A percentile compares a stretch with the other conserved stretches of the same genome.
Conservation (phyloP, 345 rosid species). For the Camelina sativa region DNA sequence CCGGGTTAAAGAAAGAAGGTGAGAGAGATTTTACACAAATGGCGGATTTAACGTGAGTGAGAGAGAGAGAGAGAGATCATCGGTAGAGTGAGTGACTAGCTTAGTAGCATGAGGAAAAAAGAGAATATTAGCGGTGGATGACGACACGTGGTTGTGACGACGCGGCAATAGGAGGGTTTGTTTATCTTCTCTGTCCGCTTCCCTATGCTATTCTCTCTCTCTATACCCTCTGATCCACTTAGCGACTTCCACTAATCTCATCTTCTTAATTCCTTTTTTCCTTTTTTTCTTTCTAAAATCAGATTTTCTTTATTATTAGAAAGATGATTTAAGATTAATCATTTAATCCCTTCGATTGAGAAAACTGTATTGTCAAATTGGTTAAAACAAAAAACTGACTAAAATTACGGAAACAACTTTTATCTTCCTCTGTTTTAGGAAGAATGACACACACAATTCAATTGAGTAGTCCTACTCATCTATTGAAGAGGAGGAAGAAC, state of each 20-base stretch:
- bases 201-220: conserved; percentile 55
- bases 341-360: neutral
- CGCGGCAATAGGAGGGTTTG: conserved; percentile 30
- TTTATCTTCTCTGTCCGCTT: conserved; percentile 62
- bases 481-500: conserved; percentile 1
- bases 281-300: no score
- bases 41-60: conserved; percentile 36
- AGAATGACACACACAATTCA: neutral
- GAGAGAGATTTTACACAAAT: conserved; percentile 27
- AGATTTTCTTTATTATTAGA: no score
- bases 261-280: no score
- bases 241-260: neutral
- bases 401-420: neutral
- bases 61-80: conserved; percentile 1
- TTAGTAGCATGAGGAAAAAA: conserved; percentile 19
- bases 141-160: conserved; percentile 28
- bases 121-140: conserved; percentile 1
- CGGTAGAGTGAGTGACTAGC: conserved; percentile 1
- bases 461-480: conserved; percentile 6
- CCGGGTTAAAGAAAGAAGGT: neutral
- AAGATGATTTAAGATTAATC: neutral
- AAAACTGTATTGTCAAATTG: neutral
- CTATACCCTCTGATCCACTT: neutral
- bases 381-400: neutral
- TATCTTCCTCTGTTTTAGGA: conserved; percentile 5